Conservation (phyloP, 805 yeast species). For the Metschnikowia kunwiensis region DNA sequence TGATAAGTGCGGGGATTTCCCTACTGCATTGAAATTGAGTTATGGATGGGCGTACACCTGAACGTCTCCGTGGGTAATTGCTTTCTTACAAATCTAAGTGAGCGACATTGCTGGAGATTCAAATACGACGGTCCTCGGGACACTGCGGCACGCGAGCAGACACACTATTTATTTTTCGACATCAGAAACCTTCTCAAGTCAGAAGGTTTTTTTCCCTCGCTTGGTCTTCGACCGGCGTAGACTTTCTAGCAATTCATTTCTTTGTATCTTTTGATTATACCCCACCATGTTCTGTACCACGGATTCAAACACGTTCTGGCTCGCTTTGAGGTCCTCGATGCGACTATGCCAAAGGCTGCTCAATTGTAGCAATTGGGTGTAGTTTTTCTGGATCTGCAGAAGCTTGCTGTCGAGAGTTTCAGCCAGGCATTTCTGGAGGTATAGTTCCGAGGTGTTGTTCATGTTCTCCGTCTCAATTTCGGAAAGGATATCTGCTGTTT, state of each 20-base stretch:
- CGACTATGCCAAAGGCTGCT: conserved; percentile 51
- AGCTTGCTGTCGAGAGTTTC: conserved; percentile 36
- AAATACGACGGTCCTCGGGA: too few relatives aligned
- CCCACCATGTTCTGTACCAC: conserved; percentile 90
- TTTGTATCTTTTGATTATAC: conserved; percentile 75
- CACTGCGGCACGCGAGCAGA: too few relatives aligned
- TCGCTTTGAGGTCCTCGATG: conserved; percentile 49
- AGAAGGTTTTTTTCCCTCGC: conserved; percentile 17
- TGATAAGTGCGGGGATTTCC: too few relatives aligned
- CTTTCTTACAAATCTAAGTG: too few relatives aligned
- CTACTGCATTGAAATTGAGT: too few relatives aligned
- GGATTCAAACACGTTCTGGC: conserved; percentile 74
- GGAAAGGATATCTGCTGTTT: conserved; percentile 27
- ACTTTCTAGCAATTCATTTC: conserved; percentile 42
- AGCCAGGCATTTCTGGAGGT: conserved; percentile 21
- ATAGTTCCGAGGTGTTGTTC: conserved; percentile 28
- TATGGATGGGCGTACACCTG: too few relatives aligned
- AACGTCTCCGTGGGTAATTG: too few relatives aligned
- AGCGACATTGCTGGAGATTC: too few relatives aligned
- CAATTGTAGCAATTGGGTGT: conserved; percentile 25
- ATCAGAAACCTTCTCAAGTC: background rate
- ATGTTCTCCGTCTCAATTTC: conserved; percentile 34
- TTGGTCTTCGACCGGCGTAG: conserved; percentile 29
- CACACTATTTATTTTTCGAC: too few relatives aligned
- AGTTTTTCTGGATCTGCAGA: conserved; percentile 28